Evolutionary conservation across 495 filamentous ascomycete species (phyloP), one percentile per base, ranked within the genome.

Genomic region (Talaromyces borbonicus): DNA sequence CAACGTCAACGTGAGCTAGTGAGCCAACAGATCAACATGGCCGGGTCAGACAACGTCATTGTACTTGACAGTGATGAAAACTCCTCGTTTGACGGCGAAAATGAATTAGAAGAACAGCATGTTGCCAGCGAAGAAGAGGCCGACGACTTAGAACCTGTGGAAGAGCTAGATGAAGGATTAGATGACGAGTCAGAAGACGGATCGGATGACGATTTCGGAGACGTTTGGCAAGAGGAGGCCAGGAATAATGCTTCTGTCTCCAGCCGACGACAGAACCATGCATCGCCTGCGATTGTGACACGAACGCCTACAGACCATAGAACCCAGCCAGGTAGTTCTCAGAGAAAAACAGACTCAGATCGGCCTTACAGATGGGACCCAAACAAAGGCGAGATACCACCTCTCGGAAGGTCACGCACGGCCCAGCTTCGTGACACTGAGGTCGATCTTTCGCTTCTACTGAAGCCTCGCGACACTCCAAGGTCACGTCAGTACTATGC

Each of bases 1-100:
- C 73, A 77, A 42, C 56, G 52, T 6, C 70, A 75, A 35, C 61
- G 74, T 29, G 67, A 78, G 45, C 62, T 60, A 8, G 65, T 78
- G 25, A 76, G 68, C 51, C 65, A 57, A 7, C 60, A 74, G 29
- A 74, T 77, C 41, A 53, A 70, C 32, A 60, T 68, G 50, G 66
- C 73, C 14, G 68, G 68, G 41, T 53, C 60, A 5, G 70, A 63
- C 40, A 60, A 71, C 48, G 59, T 77, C 23, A 72, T 78, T 43
- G 62, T 69, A 22, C 68, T 78, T 47, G 60, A 75, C 25, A 73
- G 73, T 35, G 72, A 76, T 52, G 58, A 59, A 5, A 53, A 51
- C 30, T 54, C 24, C 7, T 24, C 20, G 18, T 7, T 18, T 8
- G 20, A 40, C 19, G 40, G 53, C 5, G 29, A 45, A 14, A 47